Percentiles rank a stretch among this genome's conserved stretches.
Conservation (phyloP, 805 yeast species). For the Ogataea neopini region DNA sequence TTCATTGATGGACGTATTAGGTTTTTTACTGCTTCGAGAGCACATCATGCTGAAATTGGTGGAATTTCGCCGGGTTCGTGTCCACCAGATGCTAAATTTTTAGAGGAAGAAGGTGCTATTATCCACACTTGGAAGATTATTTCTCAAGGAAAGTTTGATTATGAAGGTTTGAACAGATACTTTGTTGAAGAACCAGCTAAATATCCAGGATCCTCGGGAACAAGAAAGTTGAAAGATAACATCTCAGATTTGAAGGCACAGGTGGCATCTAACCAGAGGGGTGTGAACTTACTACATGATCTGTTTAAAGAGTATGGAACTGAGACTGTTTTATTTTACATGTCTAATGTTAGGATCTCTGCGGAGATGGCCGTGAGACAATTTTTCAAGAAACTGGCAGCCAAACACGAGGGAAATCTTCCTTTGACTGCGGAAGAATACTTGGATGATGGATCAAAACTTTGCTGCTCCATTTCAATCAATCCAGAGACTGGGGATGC, state of each 20-base stretch:
- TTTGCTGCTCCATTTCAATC: conserved; percentile 44
- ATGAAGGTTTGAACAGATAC: conserved; percentile 46
- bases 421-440: conserved; percentile 46
- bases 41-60: conserved; percentile 64
- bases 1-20: conserved; percentile 44
- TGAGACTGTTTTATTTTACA: conserved; percentile 45
- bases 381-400: conserved; percentile 38
- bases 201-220: conserved; percentile 53
- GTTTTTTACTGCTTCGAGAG: conserved; percentile 58
- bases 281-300: conserved; percentile 44
- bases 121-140: conserved; percentile 55
- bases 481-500: conserved; percentile 43
- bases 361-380: conserved; percentile 47
- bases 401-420: conserved; percentile 36
- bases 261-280: conserved; percentile 52
- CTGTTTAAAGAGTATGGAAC: conserved; percentile 45
- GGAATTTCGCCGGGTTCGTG: conserved; percentile 57
- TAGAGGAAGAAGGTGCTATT: conserved; percentile 57
- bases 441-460: conserved; percentile 57
- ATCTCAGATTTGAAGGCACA: conserved; percentile 50
- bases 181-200: conserved; percentile 51
- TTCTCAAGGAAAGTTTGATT: conserved; percentile 51
- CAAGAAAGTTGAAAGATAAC: conserved; percentile 54
- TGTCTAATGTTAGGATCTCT: conserved; percentile 45
- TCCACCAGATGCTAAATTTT: conserved; percentile 55